Percentiles rank a stretch among this genome's conserved stretches.
These are phyloP conservation scores for Chlorella sp. DNA, from an alignment of 139 green algal species.

Conservation along the genomic window DNA sequence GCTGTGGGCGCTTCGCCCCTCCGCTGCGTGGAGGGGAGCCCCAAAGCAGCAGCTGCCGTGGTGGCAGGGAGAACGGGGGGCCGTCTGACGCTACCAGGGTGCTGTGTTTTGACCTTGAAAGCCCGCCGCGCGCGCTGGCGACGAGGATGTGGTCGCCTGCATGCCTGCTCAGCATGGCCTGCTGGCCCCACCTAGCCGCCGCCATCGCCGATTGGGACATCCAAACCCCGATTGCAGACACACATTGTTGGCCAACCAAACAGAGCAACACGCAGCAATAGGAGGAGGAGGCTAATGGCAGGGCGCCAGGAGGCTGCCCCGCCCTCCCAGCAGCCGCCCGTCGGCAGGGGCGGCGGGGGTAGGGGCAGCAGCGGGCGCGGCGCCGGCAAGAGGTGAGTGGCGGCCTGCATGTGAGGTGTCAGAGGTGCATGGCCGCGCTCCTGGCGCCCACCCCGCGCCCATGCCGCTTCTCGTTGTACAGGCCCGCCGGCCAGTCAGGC, in stretches of 20 bases:
- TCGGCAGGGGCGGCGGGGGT: neutral
- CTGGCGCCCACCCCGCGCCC: neutral
- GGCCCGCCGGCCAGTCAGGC: neutral
- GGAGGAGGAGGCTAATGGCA: conserved; percentile 13
- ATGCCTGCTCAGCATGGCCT: neutral
- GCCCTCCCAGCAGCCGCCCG: conserved; percentile 25
- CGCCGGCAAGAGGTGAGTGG: conserved; percentile 16
- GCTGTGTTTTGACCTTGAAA: no score
- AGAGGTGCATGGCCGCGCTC: neutral
- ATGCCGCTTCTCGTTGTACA: neutral
- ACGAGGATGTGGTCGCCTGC: no score
- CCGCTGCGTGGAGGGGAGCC: no score
- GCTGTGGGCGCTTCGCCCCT: neutral
- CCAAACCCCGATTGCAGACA: neutral
- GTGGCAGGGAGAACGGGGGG: no score
- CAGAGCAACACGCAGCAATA: neutral
- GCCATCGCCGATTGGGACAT: neutral
- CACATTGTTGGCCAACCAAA: conserved; percentile 2
- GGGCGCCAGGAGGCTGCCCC: conserved; percentile 13
- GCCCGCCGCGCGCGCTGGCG: no score
- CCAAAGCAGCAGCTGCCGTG: no score
- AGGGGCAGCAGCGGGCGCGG: conserved; percentile 1
- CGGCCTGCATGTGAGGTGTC: neutral
- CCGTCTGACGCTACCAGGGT: no score
- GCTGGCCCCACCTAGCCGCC: neutral